A percentile compares a stretch with the other conserved stretches of the same genome.
Conservation (phyloP, 805 yeast species). For the Yamadazyma tumulicola region DNA sequence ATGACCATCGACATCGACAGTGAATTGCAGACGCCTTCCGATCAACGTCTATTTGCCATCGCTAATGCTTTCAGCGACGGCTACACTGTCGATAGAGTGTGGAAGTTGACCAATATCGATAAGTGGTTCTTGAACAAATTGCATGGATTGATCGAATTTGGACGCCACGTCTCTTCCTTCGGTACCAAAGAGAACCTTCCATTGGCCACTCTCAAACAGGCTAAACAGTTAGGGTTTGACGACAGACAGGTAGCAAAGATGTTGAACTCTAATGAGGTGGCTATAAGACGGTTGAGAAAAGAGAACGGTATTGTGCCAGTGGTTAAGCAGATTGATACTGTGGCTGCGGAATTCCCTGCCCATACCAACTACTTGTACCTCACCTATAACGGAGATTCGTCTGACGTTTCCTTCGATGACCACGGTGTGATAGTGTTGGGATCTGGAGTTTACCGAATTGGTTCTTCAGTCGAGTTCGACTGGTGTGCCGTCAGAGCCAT, state of each 20-base stretch:
- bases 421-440: conserved; percentile 95
- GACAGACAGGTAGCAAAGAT: conserved; percentile 94
- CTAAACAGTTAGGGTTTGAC: conserved; percentile 95
- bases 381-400: conserved; percentile 88
- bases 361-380: conserved; percentile 89
- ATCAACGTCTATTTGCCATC: conserved; percentile 91
- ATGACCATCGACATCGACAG: conserved; percentile 89
- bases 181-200: conserved; percentile 65
- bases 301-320: conserved; percentile 86
- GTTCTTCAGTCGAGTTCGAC: conserved; percentile 97
- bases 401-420: conserved; percentile 85
- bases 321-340: conserved; percentile 96
- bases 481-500: conserved; percentile 99
- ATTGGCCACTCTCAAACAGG: conserved; percentile 62
- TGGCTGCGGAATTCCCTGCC: conserved; percentile 99
- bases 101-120: conserved; percentile 88
- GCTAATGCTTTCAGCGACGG: conserved; percentile 91
- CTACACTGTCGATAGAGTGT: conserved; percentile 88
- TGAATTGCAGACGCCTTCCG: conserved; percentile 96
- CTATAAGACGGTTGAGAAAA: conserved; percentile 83
- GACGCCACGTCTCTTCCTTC: conserved; percentile 54
- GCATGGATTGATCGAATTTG: conserved; percentile 68
- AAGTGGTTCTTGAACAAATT: conserved; percentile 94
- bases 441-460: conserved; percentile 98
- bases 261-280: conserved; percentile 85